Conservation (phyloP, 768 basidiomycete species). For the Leucocoprinus birnbaumii region DNA sequence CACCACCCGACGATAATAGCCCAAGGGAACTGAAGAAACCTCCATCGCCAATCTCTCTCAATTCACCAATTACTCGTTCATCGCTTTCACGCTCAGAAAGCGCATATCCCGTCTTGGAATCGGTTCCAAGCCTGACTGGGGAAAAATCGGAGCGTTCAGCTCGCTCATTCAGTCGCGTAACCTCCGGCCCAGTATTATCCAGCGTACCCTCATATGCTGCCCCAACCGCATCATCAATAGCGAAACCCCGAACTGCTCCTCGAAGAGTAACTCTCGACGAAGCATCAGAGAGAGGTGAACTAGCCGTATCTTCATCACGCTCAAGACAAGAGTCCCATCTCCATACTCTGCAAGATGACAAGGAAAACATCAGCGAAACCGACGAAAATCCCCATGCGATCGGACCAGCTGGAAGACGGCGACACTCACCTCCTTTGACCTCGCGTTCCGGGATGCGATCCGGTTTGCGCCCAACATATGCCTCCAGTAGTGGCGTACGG, state of each 20-base stretch:
- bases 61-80: slow-evolving; percentile 37
- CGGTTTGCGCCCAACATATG: slow-evolving; percentile 22
- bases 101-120: slow-evolving; percentile 44
- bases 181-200: slow-evolving; percentile 54
- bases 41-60: slow-evolving; percentile 36
- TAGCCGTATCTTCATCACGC: slow-evolving; percentile 18
- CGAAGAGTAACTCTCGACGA: slow-evolving; percentile 45
- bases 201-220: slow-evolving; percentile 28
- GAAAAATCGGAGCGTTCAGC: slow-evolving; percentile 28
- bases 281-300: slow-evolving; percentile 15
- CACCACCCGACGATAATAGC: slow-evolving; percentile 22
- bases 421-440: slow-evolving; percentile 31
- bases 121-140: slow-evolving; percentile 25
- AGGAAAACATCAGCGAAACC: slow-evolving; percentile 44
- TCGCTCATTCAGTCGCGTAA: slow-evolving; percentile 64
- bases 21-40: slow-evolving; percentile 25
- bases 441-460: slow-evolving; percentile 28
- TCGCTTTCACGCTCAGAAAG: slow-evolving; percentile 70
- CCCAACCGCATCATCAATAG: slow-evolving; percentile 27
- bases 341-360: slow-evolving; percentile 38
- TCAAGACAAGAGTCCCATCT: slow-evolving; percentile 23
- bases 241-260: slow-evolving; percentile 31
- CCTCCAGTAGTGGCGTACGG: slow-evolving; percentile 20
- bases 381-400: slow-evolving; percentile 33
- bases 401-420: slow-evolving; percentile 21